Evolutionary conservation across 805 yeast genomes (phyloP), one percentile per base, ranked within the genome.

Genomic region (Yamadazyma laniorum): DNA sequence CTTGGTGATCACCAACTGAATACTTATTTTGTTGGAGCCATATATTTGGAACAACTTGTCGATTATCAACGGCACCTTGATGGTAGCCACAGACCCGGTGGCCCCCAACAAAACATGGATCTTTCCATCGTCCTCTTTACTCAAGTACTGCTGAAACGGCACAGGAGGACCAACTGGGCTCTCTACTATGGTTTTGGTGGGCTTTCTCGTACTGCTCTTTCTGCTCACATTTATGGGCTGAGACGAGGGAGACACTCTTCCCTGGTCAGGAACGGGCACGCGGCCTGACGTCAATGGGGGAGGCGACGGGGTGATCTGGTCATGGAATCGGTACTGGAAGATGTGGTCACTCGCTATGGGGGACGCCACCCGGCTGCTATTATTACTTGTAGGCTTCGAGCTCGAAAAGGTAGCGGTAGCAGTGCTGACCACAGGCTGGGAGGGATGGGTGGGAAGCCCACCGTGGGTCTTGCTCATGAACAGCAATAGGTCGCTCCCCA

Each of bases 31-130:
- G 33, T 56, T 47, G 66, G 78, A 47, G 4, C 89, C 86, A 61
- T 85, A 91, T 5, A 83, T 72, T 58, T 87, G 86, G 56, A 82
- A 83, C 34, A 93, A 71, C 58, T 88, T 87, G 55, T 84, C 95
- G 47, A 93, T 87, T 27, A 93, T 88, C 48, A 84, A 61, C 0
- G 96, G 96, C 16, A 93, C 82, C 59, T 93, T 93, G 46, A 93
- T 88, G 2, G 98, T 87, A 4, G 99, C 99, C 3, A 93, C 97
- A 2, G 95, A 85, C 1, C 99, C 99, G 1, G 98, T 87, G 14
- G 95, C 95, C 14, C 95, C 99, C 29, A 93, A 70, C 40, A 93
- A 67, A 30, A 93, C 81, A 59, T 93, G 99, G 40, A 87, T 72
- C 55, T 89, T 90, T 30, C 82, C 85, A 56, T 87, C 95, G 56